phyloP scores from a whole-genome alignment of 108 stramenopile species.

The Nitzschia putrida region DNA sequence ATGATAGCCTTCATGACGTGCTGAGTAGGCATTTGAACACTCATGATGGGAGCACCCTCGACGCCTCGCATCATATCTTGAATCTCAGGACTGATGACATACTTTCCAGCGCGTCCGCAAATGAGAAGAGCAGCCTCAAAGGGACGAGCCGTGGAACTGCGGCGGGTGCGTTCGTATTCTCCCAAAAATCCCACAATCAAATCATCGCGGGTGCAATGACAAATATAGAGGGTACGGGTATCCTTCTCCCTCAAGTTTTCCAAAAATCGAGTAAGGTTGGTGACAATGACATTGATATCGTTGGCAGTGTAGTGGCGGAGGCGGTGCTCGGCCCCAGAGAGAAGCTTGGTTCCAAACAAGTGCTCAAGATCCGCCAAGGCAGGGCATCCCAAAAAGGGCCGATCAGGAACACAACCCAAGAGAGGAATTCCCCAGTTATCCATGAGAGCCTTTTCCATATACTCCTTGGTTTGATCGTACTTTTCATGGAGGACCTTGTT shows the following conservation, averaged over 20 bases:
- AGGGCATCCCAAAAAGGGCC: constrained; percentile 88
- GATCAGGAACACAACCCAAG: constrained; percentile 90
- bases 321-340: constrained; percentile 74
- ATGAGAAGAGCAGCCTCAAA: constrained; percentile 84
- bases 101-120: constrained; percentile 77
- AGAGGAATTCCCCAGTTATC: constrained; percentile 88
- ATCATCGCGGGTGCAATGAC: constrained; percentile 90
- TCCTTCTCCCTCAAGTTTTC: constrained; percentile 80
- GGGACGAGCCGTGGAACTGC: constrained; percentile 19
- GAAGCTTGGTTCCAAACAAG: constrained; percentile 69
- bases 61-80: constrained; percentile 70
- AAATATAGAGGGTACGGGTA: constrained; percentile 86
- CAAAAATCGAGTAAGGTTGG: constrained; percentile 81
- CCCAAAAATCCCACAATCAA: constrained; percentile 90
- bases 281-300: constrained; percentile 90
- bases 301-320: constrained; percentile 81
- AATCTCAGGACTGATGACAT: constrained; percentile 60
- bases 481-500: constrained; percentile 95
- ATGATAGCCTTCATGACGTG: constrained; percentile 78
- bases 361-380: constrained; percentile 89
- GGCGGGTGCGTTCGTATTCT: constrained; percentile 69
- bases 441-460: constrained; percentile 73
- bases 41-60: constrained; percentile 75
- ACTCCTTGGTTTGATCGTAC: constrained; percentile 85
- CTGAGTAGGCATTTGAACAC: constrained; percentile 62